Evolutionary conservation across 495 filamentous ascomycete genomes (phyloP).

Genomic region (Recurvomyces mirabilis): DNA sequence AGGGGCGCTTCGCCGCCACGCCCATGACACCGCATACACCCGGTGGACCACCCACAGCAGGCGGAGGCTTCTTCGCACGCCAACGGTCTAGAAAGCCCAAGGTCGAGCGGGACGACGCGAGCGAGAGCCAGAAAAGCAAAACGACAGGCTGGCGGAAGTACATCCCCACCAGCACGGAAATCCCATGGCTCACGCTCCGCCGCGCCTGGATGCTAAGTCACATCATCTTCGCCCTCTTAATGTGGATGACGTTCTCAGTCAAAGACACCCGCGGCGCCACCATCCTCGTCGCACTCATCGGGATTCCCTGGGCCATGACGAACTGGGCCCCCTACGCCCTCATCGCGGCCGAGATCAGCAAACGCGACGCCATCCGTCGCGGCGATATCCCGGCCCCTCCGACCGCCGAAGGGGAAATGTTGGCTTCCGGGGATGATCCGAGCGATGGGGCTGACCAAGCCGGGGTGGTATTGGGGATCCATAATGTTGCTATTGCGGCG

Average conservation of each 20-base stretch:
- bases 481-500: conserved; percentile 81
- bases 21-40: conserved; percentile 7
- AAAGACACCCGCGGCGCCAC: conserved; percentile 53
- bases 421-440: conserved; percentile 35
- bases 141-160: conserved; percentile 22
- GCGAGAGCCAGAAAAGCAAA: neutral
- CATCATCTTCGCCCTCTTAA: conserved; percentile 62
- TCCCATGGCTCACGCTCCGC: conserved; percentile 71
- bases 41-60: neutral
- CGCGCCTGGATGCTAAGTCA: conserved; percentile 77
- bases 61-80: neutral
- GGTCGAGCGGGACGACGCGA: neutral
- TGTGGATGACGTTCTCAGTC: conserved; percentile 73
- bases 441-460: conserved; percentile 53
- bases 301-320: conserved; percentile 79
- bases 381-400: conserved; percentile 33
- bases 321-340: conserved; percentile 89
- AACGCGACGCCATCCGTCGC: conserved; percentile 59
- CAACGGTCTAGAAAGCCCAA: too few species aligned
- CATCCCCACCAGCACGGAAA: conserved; percentile 47
- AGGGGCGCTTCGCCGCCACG: neutral
- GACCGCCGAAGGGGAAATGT: conserved; percentile 10
- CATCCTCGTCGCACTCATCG: conserved; percentile 62
- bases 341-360: conserved; percentile 75
- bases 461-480: conserved; percentile 78